phyloP scores from a whole-genome alignment of 805 yeast species.

The Saccharomycopsis vini region DNA sequence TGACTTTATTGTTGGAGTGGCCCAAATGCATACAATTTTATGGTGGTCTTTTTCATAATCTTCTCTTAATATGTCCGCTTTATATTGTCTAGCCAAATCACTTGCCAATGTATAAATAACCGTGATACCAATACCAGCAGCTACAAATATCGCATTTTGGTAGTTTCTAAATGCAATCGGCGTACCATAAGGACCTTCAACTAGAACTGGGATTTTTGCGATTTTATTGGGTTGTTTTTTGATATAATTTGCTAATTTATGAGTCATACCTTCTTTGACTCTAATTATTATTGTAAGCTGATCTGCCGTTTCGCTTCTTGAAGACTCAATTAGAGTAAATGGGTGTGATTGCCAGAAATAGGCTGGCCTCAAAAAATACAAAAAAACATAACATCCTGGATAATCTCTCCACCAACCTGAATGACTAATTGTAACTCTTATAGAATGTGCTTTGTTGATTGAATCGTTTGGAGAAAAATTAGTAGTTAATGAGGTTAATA shows the following conservation, averaged over 20 bases:
- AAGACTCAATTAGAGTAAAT: slow-evolving; percentile 39
- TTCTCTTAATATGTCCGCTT: slow-evolving; percentile 8
- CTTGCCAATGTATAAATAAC: slow-evolving; percentile 43
- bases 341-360: slow-evolving; percentile 53
- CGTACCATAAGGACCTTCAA: slow-evolving; percentile 71
- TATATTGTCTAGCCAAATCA: slow-evolving; percentile 24
- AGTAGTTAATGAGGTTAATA: background rate
- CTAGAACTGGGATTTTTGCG: slow-evolving; percentile 27
- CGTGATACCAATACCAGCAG: slow-evolving; percentile 74
- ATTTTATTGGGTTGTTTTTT: slow-evolving; percentile 22
- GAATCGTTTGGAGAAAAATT: background rate
- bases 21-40: slow-evolving; percentile 13
- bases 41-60: slow-evolving; percentile 1
- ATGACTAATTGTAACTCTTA: slow-evolving; percentile 38
- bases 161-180: slow-evolving; percentile 39
- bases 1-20: slow-evolving; percentile 13
- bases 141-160: slow-evolving; percentile 47
- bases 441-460: slow-evolving; percentile 24
- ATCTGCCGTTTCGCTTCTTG: slow-evolving; percentile 25
- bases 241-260: slow-evolving; percentile 26
- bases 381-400: slow-evolving; percentile 39
- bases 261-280: slow-evolving; percentile 42
- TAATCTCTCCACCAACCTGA: slow-evolving; percentile 34
- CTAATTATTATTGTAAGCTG: slow-evolving; percentile 33
- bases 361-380: slow-evolving; percentile 37